A percentile compares a stretch with the other conserved stretches of the same genome.
Evolutionary conservation across 257 asterid species (phyloP).

Genomic region (Catharanthus roseus): DNA sequence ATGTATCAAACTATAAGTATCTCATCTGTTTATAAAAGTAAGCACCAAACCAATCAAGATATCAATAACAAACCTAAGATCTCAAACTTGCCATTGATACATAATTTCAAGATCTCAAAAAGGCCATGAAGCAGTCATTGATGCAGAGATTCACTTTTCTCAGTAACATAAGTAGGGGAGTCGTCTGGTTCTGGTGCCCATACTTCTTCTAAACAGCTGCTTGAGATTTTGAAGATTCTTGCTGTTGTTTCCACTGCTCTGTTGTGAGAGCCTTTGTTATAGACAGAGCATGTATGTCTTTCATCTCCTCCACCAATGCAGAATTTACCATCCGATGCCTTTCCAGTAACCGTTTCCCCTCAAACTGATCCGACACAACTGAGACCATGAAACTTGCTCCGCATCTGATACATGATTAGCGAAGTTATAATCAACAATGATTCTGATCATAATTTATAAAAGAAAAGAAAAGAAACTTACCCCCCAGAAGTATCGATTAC

Average conservation of each 20-base stretch:
- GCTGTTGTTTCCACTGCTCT: conserved; percentile 69
- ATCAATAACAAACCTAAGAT: no score
- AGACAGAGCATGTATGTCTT: conserved; percentile 82
- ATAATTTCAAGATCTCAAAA: no score
- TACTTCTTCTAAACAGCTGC: conserved; percentile 29
- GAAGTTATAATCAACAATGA: no score
- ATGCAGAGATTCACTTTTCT: not conserved
- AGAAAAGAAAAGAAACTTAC: conserved; percentile 36
- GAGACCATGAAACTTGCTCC: conserved; percentile 78
- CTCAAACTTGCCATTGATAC: no score
- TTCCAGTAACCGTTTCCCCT: conserved; percentile 82
- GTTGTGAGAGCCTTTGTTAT: conserved; percentile 76
- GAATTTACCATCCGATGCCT: conserved; percentile 83
- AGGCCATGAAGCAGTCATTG: no score
- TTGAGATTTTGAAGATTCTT: conserved; percentile 45
- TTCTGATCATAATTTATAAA: not conserved
- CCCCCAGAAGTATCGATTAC: conserved; percentile 83
- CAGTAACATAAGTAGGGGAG: not conserved
- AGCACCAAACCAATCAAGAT: no score
- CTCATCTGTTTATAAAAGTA: no score
- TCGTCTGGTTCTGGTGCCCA: not conserved
- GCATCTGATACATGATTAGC: conserved; percentile 64
- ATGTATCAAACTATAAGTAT: no score
- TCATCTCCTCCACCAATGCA: conserved; percentile 73
- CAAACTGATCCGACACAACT: conserved; percentile 67